Percentiles rank a stretch among this genome's conserved stretches.
phyloP scores from a whole-genome alignment of 306 rosid genomes.

The Prosopis cineraria region DNA sequence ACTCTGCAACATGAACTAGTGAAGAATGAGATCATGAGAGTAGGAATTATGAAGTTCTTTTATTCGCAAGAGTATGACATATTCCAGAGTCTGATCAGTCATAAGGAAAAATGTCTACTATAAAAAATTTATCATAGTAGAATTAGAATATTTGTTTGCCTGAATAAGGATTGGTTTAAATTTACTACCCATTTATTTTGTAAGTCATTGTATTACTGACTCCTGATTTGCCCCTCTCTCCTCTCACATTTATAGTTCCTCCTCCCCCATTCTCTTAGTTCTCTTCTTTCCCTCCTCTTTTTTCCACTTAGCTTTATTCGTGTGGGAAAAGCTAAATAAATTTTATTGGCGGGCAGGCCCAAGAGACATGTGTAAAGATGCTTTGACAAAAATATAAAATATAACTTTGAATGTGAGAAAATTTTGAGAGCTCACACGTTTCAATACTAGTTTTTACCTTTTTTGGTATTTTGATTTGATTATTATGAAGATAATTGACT shows the following conservation, averaged over 20 bases:
- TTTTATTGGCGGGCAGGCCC: not conserved
- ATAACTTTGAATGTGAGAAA: not conserved
- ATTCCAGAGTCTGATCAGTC: not conserved
- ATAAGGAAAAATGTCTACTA: not conserved
- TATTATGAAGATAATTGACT: not conserved
- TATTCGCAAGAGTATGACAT: not conserved
- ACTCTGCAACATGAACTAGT: conserved; percentile 59
- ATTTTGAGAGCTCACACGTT: not conserved
- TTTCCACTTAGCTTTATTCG: not conserved
- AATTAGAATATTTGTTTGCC: conserved; percentile 3
- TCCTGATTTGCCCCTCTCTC: not conserved
- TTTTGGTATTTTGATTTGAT: not conserved
- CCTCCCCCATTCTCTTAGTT: conserved; percentile 4
- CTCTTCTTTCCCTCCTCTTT: conserved; percentile 12
- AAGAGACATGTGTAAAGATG: not conserved
- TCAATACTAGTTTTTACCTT: not conserved
- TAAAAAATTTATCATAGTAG: conserved; percentile 18
- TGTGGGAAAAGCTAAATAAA: not conserved
- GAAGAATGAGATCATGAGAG: conserved; percentile 5
- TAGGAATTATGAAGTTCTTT: conserved; percentile 10
- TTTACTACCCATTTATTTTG: not conserved
- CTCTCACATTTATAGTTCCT: conserved; percentile 2
- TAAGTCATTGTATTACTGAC: not conserved
- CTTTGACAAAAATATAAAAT: not conserved
- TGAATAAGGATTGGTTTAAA: not conserved